Evolutionary conservation across 768 basidiomycete species (phyloP), one percentile per base, ranked within the genome.

Genomic region (Plicaturopsis crispa): DNA sequence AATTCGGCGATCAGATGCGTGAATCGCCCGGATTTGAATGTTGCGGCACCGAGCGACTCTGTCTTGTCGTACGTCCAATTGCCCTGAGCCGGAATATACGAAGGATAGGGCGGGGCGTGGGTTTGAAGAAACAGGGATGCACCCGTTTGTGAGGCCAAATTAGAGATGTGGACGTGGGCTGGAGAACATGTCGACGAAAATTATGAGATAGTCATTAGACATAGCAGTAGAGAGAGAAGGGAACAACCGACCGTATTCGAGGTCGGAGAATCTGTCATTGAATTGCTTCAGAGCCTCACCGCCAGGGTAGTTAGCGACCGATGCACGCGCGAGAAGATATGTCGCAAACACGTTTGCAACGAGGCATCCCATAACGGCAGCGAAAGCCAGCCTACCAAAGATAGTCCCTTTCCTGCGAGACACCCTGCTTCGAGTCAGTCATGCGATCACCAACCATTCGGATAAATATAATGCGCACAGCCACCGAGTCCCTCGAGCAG

Each of bases 111-210:
- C 1, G 72, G 67, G 0, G 80, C 59, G 39, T 82, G 65, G 16
- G 73, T 67, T 28, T 88, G 85, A 16, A 79, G 75, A 67, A 97
- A 96, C 38, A 92, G 77, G 0, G 89, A 84, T 3, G 89, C 86
- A 2, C 96, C 94, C 0, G 84, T 90, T 57, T 94, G 92, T 2
- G 88, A 81, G 1, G 87, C 84, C 31, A 90, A 73, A 45, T 93
- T 86, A 36, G 77, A 80, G 31, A 96, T 77, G 51, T 93, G 84
- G 3, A 94, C 73, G 41, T 81, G 75, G 24, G 77, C 73, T 62
- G 57, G 48, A 5, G 48, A 43, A 0, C 37, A 32, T 12, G 18
- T 42, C 35, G 36, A 43, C 31, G 14, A 33, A n/a, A 33, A 16
- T 30, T 24, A 17, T 20, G 31, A 18, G 21, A 21, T 7, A 35